Percentiles rank a stretch among this genome's conserved stretches.
phyloP scores from a whole-genome alignment of 129 eudicot species.

The Ambrosia trifida region DNA sequence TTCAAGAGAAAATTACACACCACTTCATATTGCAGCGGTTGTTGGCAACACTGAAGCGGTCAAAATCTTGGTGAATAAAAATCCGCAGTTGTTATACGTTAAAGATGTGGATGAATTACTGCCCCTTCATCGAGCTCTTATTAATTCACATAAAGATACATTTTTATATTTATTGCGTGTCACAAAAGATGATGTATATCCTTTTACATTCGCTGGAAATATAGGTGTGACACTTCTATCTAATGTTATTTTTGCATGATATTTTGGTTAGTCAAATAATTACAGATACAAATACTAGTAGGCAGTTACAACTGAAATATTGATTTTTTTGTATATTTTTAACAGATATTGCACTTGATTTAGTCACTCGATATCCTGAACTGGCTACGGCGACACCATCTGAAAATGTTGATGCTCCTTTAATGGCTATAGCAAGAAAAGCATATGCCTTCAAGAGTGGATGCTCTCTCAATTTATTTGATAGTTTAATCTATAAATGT shows the following conservation, averaged over 20 bases:
- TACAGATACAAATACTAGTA: neutral
- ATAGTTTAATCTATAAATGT: slow-evolving; percentile 40
- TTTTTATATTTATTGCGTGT: slow-evolving; percentile 35
- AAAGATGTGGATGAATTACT: slow-evolving; percentile 34
- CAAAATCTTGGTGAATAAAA: slow-evolving; percentile 34
- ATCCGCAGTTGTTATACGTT: slow-evolving; percentile 23
- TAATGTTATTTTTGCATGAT: slow-evolving; percentile 40
- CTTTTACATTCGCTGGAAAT: slow-evolving; percentile 32
- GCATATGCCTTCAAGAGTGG: slow-evolving; percentile 50
- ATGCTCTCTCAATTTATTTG: slow-evolving; percentile 31
- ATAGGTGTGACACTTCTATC: slow-evolving; percentile 40
- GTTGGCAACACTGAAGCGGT: slow-evolving; percentile 41
- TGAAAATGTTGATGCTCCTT: slow-evolving; percentile 38
- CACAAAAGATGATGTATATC: slow-evolving; percentile 36
- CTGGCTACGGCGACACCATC: slow-evolving; percentile 42
- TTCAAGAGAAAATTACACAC: slow-evolving; percentile 34
- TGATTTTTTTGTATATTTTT: neutral
- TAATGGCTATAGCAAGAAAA: slow-evolving; percentile 48
- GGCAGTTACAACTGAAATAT: neutral
- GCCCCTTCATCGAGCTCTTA: slow-evolving; percentile 41
- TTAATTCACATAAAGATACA: slow-evolving; percentile 37
- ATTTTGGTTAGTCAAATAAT: slow-evolving; percentile 26
- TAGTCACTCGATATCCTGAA: slow-evolving; percentile 37
- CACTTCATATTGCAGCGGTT: slow-evolving; percentile 41
- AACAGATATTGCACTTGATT: slow-evolving; percentile 45